Evolutionary conservation across 192 early-diverging fungal species (phyloP), one percentile per base, ranked within the genome.

Genomic region (Umbelopsis sp.): DNA sequence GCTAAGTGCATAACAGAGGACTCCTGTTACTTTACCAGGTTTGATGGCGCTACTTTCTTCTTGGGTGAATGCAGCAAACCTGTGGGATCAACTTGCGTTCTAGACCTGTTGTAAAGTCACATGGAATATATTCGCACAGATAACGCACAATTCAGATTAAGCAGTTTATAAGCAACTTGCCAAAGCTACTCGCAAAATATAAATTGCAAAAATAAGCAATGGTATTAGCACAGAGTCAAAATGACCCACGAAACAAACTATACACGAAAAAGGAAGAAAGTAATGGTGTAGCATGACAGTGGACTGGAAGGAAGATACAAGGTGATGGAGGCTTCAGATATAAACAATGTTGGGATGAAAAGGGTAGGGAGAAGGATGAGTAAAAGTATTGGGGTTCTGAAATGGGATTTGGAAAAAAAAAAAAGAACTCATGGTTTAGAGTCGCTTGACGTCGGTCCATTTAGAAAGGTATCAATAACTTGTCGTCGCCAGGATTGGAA

Each of bases 401-500:
- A n/a, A n/a, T n/a, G 24, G 11, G 1, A 11, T 53, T 12, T 9
- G 21, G 4, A n/a, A 53, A 22, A 53, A 53, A 6, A 8, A 26
- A 53, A 51, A 9, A 12, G 24, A 26, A 5, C 20, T 14, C 1
- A n/a, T n/a, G n/a, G n/a, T 14, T 34, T 34, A 9, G 4, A 34
- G 12, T 62, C 17, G 29, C 14, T 20, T 36, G 56, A 20, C 5
- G 26, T 11, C 14, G 56, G 56, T 0, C 56, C 56, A 8, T n/a
- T 62, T 4, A 62, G 31, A n/a, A 62, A 62, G 16, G 56, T 32
- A 34, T 62, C 56, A 62, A 32, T 34, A 3, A 62, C 31, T 62
- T 62, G 56, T 4, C 56, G 56, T 29, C 56, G 26, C 56, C 56
- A 62, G 31, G 56, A 26, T 34, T 62, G 29, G 14, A 62, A 62